Conservation (phyloP, 306 rosid genomes). For the Trichosanthes cucumerina region DNA sequence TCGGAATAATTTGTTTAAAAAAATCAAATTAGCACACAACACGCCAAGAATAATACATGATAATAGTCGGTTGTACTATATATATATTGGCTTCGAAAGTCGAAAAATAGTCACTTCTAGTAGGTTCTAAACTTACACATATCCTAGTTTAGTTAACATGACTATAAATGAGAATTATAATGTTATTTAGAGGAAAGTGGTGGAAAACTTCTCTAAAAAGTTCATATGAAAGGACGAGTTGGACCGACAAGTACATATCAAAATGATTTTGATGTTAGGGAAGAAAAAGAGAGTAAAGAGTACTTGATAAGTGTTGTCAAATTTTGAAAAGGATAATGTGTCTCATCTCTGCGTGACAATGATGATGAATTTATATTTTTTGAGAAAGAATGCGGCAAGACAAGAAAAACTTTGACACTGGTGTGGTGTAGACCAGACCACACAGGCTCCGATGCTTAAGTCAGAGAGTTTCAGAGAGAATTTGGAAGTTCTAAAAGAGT, state of each 20-base stretch:
- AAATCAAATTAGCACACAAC: neutral
- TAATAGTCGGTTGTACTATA: neutral
- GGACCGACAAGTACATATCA: neutral
- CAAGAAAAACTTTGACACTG: too few species aligned
- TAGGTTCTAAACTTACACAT: neutral
- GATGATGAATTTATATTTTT: too few species aligned
- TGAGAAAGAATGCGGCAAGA: too few species aligned
- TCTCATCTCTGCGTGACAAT: too few species aligned
- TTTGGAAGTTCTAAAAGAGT: too few species aligned
- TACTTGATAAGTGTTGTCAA: too few species aligned
- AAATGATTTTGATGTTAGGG: neutral
- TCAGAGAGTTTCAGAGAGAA: too few species aligned
- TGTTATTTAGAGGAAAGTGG: neutral
- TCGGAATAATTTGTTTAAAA: neutral
- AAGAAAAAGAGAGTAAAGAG: neutral
- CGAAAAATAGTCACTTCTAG: neutral
- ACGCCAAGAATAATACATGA: neutral
- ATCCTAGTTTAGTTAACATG: neutral
- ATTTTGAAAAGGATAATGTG: too few species aligned
- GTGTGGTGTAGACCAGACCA: too few species aligned
- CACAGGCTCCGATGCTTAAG: too few species aligned
- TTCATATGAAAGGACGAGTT: neutral
- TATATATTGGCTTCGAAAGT: neutral
- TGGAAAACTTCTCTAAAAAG: neutral
- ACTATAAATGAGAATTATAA: neutral